Evolutionary conservation across 441 rosid species (phyloP), one percentile per base, ranked within the genome.

Genomic region (Jatropha multifida): DNA sequence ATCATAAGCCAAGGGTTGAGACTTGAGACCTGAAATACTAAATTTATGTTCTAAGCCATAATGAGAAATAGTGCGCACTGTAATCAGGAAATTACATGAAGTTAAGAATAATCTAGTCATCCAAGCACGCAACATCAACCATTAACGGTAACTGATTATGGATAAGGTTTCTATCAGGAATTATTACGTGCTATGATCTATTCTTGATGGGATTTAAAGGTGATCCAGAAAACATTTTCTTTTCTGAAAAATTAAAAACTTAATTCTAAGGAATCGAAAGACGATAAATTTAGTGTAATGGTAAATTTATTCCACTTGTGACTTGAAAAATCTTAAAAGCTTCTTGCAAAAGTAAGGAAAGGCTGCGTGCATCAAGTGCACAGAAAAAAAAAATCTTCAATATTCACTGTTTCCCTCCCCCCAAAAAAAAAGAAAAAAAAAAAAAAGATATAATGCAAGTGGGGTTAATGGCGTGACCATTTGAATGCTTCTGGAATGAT

Each of bases 381-480:
- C 0, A 32, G 1, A 32, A 32, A 32, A 32, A 32, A 32, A 32
- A 32, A 32, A 32, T 23, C 23, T 23, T 23, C 23, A 32, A 0
- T 32, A 32, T 32, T 32, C 32, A 32, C 32, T 32, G 32, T 0
- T 32, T 32, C 32, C 2, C 32, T 2, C 2, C 12, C 2, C 32
- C 32, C 2, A 12, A 1, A 59, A 6, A 41, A 56, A 20, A 14
- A 5, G 0, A 0, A 51, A 65, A 44, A 8, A 65, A 7, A 41
- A 0, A 38, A 7, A 65, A 51, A 23, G 64, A 23, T 3, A 75
- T 58, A 44, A 63, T 71, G 71, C 20, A 42, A 71, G 70, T 37
- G 68, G 73, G 60, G 51, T 52, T 71, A 44, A 20, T 64, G 64
- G 56, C 69, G 26, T 44, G 40, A 5, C 37, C 59, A 38, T 69